Percentiles rank a stretch among this genome's conserved stretches.
Evolutionary conservation across 257 asterid species (phyloP).

Genomic region (Salvia splendens): DNA sequence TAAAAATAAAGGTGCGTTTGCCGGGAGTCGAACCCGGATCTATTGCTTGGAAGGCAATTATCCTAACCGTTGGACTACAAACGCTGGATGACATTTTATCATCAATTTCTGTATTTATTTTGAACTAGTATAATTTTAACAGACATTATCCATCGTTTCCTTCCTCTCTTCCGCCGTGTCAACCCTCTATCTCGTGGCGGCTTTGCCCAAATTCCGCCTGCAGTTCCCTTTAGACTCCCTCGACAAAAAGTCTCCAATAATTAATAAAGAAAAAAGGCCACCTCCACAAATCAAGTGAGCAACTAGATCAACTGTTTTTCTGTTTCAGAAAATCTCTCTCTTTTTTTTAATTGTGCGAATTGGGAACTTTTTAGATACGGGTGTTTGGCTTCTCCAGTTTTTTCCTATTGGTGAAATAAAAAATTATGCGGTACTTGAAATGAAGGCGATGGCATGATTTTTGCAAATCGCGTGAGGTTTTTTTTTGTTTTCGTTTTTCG

Average conservation of each 20-base stretch:
- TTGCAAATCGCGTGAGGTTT: neutral
- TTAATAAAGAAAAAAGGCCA: neutral
- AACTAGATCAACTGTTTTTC: conserved; percentile 13
- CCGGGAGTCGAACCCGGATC: conserved; percentile 99
- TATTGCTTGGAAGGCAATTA: conserved; percentile 99
- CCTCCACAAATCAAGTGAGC: conserved; percentile 31
- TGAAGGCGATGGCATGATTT: neutral
- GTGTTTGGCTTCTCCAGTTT: neutral
- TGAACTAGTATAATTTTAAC: no score
- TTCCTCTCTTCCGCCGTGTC: conserved; percentile 18
- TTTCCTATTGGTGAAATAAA: neutral
- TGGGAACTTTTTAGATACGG: neutral
- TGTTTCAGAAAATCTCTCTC: neutral
- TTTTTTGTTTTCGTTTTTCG: neutral
- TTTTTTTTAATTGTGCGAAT: neutral
- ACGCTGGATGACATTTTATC: conserved; percentile 28
- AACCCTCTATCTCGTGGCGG: conserved; percentile 8
- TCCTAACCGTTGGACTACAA: conserved; percentile 96
- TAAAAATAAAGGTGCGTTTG: conserved; percentile 54
- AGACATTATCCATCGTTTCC: no score
- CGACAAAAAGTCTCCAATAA: neutral
- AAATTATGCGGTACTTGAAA: neutral
- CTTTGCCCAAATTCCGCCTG: conserved; percentile 11
- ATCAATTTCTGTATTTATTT: no score
- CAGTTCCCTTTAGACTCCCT: neutral